Evolutionary conservation across 1,284 basidiomycete species (phyloP).

Genomic region (Wolfiporia cocos): DNA sequence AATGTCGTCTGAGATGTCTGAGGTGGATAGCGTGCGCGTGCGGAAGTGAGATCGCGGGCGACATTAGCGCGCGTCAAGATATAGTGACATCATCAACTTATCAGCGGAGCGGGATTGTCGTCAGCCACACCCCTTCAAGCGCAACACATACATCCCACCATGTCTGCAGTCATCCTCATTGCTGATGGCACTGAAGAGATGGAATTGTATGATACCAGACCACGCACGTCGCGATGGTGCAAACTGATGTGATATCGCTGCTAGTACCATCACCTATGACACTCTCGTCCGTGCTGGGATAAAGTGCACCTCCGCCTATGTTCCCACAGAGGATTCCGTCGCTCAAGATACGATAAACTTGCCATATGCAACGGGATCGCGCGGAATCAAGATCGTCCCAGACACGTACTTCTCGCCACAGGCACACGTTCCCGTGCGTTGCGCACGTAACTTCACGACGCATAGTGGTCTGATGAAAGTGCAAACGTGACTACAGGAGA

Average conservation of each 20-base stretch:
- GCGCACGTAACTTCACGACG: background rate
- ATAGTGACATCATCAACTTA: too few relatives aligned
- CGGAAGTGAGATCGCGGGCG: too few relatives aligned
- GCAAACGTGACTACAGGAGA: constrained; percentile 33
- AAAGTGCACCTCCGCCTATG: constrained; percentile 56
- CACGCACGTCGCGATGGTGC: background rate
- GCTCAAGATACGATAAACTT: constrained; percentile 19
- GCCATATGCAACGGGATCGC: constrained; percentile 55
- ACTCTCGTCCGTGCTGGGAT: constrained; percentile 74
- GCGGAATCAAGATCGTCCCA: constrained; percentile 70
- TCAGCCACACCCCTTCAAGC: too few relatives aligned
- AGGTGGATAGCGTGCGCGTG: too few relatives aligned
- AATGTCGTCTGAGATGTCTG: too few relatives aligned
- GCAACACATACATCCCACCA: constrained; percentile 44
- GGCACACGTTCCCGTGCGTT: constrained; percentile 19
- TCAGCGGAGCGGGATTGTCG: too few relatives aligned
- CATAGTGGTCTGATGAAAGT: background rate
- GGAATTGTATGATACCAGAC: constrained; percentile 64
- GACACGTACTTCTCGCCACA: constrained; percentile 50
- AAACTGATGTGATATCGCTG: background rate
- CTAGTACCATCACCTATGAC: constrained; percentile 73
- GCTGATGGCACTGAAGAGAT: constrained; percentile 90
- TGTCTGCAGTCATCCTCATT: constrained; percentile 72
- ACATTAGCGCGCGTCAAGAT: too few relatives aligned
- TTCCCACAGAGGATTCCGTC: constrained; percentile 31